Percentiles rank a stretch among this genome's conserved stretches.
Conservation (phyloP, 345 rosid genomes). For the Eucalyptus regnans region DNA sequence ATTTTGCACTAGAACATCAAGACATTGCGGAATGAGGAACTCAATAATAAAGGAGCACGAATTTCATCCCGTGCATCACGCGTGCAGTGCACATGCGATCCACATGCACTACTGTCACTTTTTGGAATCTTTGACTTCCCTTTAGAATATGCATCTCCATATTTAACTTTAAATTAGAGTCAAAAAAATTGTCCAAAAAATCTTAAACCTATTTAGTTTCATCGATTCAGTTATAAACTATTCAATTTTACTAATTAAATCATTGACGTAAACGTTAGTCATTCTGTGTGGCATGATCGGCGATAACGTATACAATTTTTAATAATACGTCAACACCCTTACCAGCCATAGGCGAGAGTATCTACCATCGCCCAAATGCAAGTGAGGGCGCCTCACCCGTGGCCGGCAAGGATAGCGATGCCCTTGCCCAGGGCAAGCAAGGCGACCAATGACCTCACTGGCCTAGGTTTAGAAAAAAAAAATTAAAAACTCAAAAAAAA, state of each 20-base stretch:
- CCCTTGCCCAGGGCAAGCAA: too few species aligned
- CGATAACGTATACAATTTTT: too few species aligned
- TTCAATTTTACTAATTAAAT: too few species aligned
- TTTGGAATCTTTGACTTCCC: neutral
- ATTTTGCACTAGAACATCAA: neutral
- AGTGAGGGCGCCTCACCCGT: too few species aligned
- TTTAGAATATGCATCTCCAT: neutral
- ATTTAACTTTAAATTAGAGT: neutral
- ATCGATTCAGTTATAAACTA: too few species aligned
- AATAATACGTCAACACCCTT: too few species aligned
- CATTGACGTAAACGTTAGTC: accelerated
- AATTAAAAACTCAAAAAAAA: too few species aligned
- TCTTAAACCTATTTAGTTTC: too few species aligned
- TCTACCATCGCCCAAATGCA: too few species aligned
- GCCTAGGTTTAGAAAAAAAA: too few species aligned
- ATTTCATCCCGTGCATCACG: neutral
- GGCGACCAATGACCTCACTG: accelerated
- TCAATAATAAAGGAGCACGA: neutral
- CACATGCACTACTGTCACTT: neutral
- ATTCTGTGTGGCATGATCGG: accelerated
- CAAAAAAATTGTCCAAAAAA: accelerated
- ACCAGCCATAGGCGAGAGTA: accelerated
- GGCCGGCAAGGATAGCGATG: too few species aligned
- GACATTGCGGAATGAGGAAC: neutral
- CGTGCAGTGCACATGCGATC: neutral